Evolutionary conservation across 345 rosid species (phyloP).

Genomic region (Balakata baccata): DNA sequence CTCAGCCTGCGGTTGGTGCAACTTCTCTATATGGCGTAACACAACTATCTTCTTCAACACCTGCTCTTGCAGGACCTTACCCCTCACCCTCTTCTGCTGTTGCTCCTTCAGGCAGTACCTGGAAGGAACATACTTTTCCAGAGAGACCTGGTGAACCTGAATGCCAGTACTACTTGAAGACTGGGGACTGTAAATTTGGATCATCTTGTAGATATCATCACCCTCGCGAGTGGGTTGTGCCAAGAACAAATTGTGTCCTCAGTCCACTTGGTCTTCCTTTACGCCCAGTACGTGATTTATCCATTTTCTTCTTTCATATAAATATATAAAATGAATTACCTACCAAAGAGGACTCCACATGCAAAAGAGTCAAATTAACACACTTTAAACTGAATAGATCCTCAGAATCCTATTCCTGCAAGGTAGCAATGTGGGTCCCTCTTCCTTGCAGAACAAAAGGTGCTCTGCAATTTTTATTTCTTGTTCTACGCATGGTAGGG

Average conservation of each 20-base stretch:
- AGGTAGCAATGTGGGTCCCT: background rate
- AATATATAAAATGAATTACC: background rate
- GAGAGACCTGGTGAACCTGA: constrained; percentile 35
- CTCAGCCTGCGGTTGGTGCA: constrained; percentile 28
- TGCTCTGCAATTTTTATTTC: background rate
- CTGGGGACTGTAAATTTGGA: constrained; percentile 32
- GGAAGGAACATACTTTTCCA: constrained; percentile 24
- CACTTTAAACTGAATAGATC: background rate
- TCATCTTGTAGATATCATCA: constrained; percentile 30
- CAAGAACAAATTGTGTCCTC: constrained; percentile 25
- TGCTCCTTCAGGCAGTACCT: constrained; percentile 11
- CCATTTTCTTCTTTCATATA: constrained; percentile 10
- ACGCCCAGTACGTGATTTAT: constrained; percentile 24
- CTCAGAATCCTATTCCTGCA: constrained; percentile 3
- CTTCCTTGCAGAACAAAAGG: constrained; percentile 5
- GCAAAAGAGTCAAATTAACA: constrained; percentile 5
- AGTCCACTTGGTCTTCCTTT: constrained; percentile 30
- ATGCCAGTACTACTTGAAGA: constrained; percentile 28
- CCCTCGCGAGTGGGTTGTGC: constrained; percentile 22
- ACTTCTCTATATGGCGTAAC: constrained; percentile 25
- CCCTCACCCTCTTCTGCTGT: constrained; percentile 13
- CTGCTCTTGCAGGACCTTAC: constrained; percentile 17
- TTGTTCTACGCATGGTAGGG: background rate
- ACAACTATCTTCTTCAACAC: constrained; percentile 22
- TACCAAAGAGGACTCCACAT: background rate